Base-by-base conservation (phyloP, 140 eudicot species). In the Cichorium intybus region DNA sequence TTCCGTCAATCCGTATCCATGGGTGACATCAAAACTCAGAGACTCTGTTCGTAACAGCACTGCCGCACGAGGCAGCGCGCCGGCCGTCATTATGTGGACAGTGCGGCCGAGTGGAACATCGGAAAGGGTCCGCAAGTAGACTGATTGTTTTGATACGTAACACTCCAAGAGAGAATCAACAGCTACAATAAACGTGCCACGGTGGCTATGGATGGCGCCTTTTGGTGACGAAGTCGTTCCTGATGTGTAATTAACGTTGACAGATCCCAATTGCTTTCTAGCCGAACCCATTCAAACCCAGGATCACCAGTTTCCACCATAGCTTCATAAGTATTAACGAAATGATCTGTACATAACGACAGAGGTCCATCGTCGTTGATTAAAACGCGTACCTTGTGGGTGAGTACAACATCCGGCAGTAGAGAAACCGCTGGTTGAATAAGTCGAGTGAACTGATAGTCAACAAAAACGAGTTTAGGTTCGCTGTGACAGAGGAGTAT, bases 201-300 rank as follows among this genome's bases (percentile, higher is more conserved):
- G 73, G 70, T 89, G 95, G 33, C 82, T 45, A 48, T 82, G 79
- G 2, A 89, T 88, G 1, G 77, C 95, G 0, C 97, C 97, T 56
- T 89, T 89, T 0, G 97, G 97, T 0, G 78, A 27, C 0, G 87
- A 85, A 0, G 95, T 85, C 2, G 97, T 89, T 0, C 97, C 97
- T 0, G 97, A 89, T 2, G 97, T 89, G 68, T 89, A 89, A 23
- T 89, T 89, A 89, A 60, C 1, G 84, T 70, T 1, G 85, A 18
- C 0, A 95, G 95, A 24, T 83, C 88, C 77, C 78, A 85, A 22
- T 89, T 91, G 24, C 41, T 75, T n/a, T 62, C 67, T 2, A 88
- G 90, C 0, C 70, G 64, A 11, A 80, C 69, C 87, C 90, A 82
- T 0, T 64, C 27, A 57, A 85, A 88, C 0, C 37, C 48, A 5